Evolutionary conservation across 2,329 filamentous ascomycete species (phyloP).

Genomic region (Zopfia rhizophila): DNA sequence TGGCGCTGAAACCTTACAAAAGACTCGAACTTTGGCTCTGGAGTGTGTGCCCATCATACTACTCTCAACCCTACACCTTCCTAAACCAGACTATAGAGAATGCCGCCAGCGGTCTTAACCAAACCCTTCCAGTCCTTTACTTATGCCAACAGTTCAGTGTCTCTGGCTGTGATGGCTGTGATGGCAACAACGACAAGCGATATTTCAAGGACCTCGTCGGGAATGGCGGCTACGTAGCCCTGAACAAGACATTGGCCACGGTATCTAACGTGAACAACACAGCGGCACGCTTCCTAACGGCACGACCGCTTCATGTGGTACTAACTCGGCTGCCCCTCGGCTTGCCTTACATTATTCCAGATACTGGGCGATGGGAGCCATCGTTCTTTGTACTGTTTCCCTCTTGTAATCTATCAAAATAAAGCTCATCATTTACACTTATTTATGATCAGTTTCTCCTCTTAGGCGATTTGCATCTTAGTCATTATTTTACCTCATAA

Average conservation of each 20-base stretch:
- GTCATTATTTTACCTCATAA: no score
- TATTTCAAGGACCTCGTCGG: slow-evolving; percentile 70
- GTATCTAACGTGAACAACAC: slow-evolving; percentile 72
- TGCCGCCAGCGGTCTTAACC: slow-evolving; percentile 62
- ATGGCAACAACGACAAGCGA: slow-evolving; percentile 69
- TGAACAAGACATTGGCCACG: slow-evolving; percentile 71
- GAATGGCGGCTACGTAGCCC: slow-evolving; percentile 63
- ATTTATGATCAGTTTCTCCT: no score
- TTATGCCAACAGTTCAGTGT: slow-evolving; percentile 67
- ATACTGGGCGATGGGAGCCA: slow-evolving; percentile 51
- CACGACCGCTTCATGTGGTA: slow-evolving; percentile 55
- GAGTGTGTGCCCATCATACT: slow-evolving; percentile 70
- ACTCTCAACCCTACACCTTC: slow-evolving; percentile 65
- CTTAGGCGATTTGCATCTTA: no score
- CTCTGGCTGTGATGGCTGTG: slow-evolving; percentile 78
- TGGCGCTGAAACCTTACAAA: no score
- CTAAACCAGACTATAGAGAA: slow-evolving; percentile 60
- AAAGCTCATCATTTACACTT: no score
- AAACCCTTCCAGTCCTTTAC: slow-evolving; percentile 70
- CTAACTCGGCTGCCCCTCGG: slow-evolving; percentile 37
- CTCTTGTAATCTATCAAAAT: no score
- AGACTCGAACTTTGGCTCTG: slow-evolving; percentile 74
- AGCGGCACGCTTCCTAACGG: slow-evolving; percentile 79
- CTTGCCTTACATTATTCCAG: slow-evolving; percentile 48
- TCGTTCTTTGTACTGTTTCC: slow-evolving; percentile 45